These are phyloP conservation scores for Umbelopsis isabellina DNA, from an alignment of 192 early-diverging fungal species.

Conservation along the genomic window DNA sequence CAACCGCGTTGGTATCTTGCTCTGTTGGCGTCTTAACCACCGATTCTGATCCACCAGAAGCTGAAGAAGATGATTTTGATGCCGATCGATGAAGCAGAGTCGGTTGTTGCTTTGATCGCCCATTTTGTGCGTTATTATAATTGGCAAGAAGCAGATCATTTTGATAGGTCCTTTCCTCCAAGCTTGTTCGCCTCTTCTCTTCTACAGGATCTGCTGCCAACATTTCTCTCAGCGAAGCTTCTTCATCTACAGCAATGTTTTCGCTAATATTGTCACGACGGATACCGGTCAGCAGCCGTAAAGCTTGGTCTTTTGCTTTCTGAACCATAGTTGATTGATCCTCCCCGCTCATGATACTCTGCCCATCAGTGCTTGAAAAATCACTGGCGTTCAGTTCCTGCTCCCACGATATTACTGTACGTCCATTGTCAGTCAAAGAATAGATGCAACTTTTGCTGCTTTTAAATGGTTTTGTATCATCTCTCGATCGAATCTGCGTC, in stretches of 20 bases:
- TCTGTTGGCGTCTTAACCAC: neutral
- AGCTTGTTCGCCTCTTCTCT: constrained; percentile 29
- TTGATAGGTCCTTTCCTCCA: constrained; percentile 37
- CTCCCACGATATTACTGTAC: constrained; percentile 4
- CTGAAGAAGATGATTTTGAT: constrained; percentile 7
- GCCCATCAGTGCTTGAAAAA: constrained; percentile 12
- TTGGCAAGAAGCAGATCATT: neutral
- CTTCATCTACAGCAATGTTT: neutral
- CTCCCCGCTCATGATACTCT: neutral
- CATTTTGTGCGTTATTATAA: neutral
- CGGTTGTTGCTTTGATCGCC: neutral
- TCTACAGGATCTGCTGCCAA: constrained; percentile 6
- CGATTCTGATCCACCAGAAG: constrained; percentile 11
- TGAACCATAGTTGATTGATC: neutral
- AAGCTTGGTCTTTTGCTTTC: constrained; percentile 9
- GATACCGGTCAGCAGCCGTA: neutral
- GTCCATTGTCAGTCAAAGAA: constrained; percentile 5
- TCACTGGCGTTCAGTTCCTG: neutral
- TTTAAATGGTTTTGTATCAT: constrained; percentile 4
- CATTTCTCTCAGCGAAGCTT: constrained; percentile 21
- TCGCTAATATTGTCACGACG: neutral
- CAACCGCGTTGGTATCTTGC: neutral
- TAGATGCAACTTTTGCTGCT: constrained; percentile 10
- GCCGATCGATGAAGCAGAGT: neutral
- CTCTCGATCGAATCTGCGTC: neutral